Evolutionary conservation across 108 stramenopile genomes (phyloP), one percentile per base, ranked within the genome.

Genomic region (Cyclotella sp.): DNA sequence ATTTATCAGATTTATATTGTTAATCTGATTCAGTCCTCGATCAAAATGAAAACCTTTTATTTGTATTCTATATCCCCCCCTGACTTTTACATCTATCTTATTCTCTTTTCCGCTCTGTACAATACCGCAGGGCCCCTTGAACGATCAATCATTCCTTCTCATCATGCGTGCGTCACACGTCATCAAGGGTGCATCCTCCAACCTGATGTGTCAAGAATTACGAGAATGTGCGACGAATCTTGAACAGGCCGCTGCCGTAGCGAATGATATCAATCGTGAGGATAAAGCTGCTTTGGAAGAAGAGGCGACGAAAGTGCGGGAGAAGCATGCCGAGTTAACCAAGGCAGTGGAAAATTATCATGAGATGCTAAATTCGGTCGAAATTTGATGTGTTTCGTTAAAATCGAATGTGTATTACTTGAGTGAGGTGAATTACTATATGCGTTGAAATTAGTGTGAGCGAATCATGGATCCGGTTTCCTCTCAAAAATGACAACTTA

Each of bases 111-210:
- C 28, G 68, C 16, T 53, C 9, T 0, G 24, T 29, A 15, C 30
- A 9, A 47, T 44, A 22, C 58, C 43, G 70, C 46, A 90, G 92
- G 88, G 84, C 62, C 80, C 89, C 4, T 51, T 67, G 10, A 80
- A 85, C 47, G 76, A 78, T 10, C 83, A 76, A 55, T 70, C 88
- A 11, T 91, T 89, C 78, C 74, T 89, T n/a, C 77, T 75, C 26
- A 90, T 93, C 39, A 84, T 87, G 77, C 84, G 94, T 28, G 90
- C 89, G 9, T 85, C 92, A 13, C 96, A 97, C 72, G 93, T 95
- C 18, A 92, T 97, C 66, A 97, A 97, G 76, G 96, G 96, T 26
- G 96, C 96, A 14, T 89, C 95, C 10, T 90, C 94, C 53, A 97
- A 97, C 70, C 85, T 97, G 11, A 96, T 96, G 95, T 97, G 96